These are phyloP conservation scores for Dictyostelium firmibasis DNA, from an alignment of 78 protist genomes.

Conservation along the genomic window DNA sequence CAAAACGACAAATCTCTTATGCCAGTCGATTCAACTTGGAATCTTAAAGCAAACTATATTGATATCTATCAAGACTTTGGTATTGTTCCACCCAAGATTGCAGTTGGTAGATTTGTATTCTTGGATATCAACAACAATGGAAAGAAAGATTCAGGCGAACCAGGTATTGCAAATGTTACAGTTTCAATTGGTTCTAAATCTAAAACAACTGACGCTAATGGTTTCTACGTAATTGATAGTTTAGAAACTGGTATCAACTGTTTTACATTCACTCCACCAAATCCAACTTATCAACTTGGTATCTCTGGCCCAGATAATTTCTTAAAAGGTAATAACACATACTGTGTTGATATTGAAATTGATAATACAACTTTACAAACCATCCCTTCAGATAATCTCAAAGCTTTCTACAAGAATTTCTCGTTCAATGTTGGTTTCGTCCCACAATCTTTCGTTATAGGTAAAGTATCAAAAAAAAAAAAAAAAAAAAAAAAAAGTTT, in stretches of 20 bases:
- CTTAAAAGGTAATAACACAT: neutral
- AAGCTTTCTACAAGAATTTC: neutral
- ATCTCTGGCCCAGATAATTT: neutral
- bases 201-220: neutral
- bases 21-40: neutral
- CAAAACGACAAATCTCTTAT: neutral
- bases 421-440: conserved; percentile 35
- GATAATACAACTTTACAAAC: neutral
- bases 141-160: neutral
- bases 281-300: neutral
- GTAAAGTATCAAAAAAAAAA: conserved; percentile 1
- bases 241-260: neutral
- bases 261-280: neutral
- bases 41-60: neutral
- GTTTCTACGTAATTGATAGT: neutral
- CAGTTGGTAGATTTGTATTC: conserved; percentile 24
- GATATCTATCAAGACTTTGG: conserved; percentile 6
- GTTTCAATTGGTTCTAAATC: neutral
- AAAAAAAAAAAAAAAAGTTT: neutral
- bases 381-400: neutral
- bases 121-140: conserved; percentile 21
- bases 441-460: conserved; percentile 3
- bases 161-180: neutral
- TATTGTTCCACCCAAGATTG: conserved; percentile 19
- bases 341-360: neutral